Conservation (phyloP, 306 rosid species). For the Canavalia ensiformis region DNA sequence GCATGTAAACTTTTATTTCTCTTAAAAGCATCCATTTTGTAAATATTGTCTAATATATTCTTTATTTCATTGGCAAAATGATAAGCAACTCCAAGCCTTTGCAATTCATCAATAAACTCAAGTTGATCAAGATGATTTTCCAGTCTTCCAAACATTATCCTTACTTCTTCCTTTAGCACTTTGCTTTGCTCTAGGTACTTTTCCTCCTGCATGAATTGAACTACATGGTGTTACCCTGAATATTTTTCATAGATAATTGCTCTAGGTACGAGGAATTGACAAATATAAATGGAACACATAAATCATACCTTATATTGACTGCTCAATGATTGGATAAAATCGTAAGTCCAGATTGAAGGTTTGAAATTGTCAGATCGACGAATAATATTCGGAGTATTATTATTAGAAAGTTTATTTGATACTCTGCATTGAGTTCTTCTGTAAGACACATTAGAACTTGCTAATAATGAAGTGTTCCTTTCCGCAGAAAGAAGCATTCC, state of each 20-base stretch:
- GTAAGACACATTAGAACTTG: too few relatives aligned
- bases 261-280: too few relatives aligned
- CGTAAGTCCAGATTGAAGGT: constrained; percentile 37
- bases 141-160: not conserved
- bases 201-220: constrained; percentile 2
- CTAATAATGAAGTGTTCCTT: too few relatives aligned
- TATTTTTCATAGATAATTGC: too few relatives aligned
- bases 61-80: constrained; percentile 23
- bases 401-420: too few relatives aligned
- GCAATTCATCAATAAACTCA: constrained; percentile 31
- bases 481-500: too few relatives aligned
- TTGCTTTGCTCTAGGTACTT: not conserved
- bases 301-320: constrained; percentile 22
- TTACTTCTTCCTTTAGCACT: constrained; percentile 20
- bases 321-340: constrained; percentile 29
- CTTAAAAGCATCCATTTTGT: not conserved
- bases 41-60: constrained; percentile 18
- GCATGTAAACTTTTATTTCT: not conserved
- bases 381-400: not conserved
- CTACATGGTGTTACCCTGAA: too few relatives aligned
- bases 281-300: too few relatives aligned
- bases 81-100: constrained; percentile 23
- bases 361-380: constrained; percentile 6
- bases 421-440: too few relatives aligned
- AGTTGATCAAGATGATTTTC: constrained; percentile 23